Evolutionary conservation across 1,284 basidiomycete genomes (phyloP).

Genomic region (Sanguinoderma infundibulare): DNA sequence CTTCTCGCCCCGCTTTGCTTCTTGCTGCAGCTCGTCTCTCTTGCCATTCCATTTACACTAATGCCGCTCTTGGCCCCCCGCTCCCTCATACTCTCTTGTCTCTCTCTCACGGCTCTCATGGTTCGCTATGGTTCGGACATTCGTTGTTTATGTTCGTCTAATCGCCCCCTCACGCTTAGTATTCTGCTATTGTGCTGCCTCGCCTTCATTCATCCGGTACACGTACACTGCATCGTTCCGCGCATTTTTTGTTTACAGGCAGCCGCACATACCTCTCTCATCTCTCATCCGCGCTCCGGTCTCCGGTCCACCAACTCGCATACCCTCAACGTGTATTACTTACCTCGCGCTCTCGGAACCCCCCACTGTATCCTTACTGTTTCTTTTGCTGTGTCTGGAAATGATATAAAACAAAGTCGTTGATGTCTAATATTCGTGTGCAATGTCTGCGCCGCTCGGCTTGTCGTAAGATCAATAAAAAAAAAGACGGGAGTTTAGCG

Average conservation of each 20-base stretch:
- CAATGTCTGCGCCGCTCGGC: too few species aligned
- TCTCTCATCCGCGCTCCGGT: not conserved
- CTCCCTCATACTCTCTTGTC: not conserved
- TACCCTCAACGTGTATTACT: conserved; percentile 14
- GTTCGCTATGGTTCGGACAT: conserved; percentile 1
- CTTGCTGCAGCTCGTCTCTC: not conserved
- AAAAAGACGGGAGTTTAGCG: too few species aligned
- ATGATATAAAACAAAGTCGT: too few species aligned
- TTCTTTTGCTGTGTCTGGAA: not conserved
- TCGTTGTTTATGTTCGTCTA: conserved; percentile 14
- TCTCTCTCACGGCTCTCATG: not conserved
- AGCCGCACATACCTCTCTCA: not conserved
- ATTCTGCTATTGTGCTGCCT: not conserved
- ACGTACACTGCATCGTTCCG: not conserved
- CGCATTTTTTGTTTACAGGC: not conserved
- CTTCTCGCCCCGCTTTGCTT: not conserved
- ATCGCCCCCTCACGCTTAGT: conserved; percentile 1
- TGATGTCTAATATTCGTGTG: too few species aligned
- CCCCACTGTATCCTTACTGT: conserved; percentile 20
- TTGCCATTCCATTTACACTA: not conserved
- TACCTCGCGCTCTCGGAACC: not conserved
- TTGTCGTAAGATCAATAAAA: too few species aligned
- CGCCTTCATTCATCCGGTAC: not conserved
- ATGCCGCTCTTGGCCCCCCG: not conserved
- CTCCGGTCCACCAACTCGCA: not conserved